Conservation (phyloP, 2,329 filamentous ascomycete genomes). For the Aspergillus intermedius region DNA sequence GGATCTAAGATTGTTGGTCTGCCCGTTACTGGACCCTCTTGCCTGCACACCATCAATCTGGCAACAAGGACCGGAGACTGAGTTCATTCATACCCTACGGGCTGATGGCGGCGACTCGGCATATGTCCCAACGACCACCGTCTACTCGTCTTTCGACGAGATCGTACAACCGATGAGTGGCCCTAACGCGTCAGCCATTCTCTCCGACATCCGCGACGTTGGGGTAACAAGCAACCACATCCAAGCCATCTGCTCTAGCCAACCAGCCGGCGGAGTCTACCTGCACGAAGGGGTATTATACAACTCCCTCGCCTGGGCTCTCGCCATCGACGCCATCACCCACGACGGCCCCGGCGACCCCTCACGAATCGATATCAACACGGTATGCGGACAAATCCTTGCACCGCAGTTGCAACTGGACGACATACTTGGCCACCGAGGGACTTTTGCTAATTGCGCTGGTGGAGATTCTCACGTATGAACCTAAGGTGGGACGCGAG, state of each 20-base stretch:
- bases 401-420: conserved; percentile 23
- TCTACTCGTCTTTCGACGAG: conserved; percentile 48
- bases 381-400: conserved; percentile 33
- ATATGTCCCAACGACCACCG: conserved; percentile 50
- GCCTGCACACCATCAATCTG: conserved; percentile 37
- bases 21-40: conserved; percentile 14
- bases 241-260: conserved; percentile 37
- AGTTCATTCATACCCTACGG: conserved; percentile 30
- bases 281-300: conserved; percentile 48
- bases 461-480: conserved; percentile 27
- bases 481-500: conserved; percentile 31
- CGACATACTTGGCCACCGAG: conserved; percentile 43
- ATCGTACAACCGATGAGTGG: conserved; percentile 48
- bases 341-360: conserved; percentile 42
- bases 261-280: conserved; percentile 40
- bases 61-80: conserved; percentile 30
- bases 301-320: conserved; percentile 38
- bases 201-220: conserved; percentile 34
- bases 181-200: conserved; percentile 41
- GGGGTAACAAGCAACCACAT: conserved; percentile 48
- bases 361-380: conserved; percentile 32
- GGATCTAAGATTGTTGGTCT: conserved; percentile 29
- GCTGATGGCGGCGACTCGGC: conserved; percentile 44
- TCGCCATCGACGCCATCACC: conserved; percentile 45
- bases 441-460: conserved; percentile 36